Evolutionary conservation across 192 early-diverging fungal species (phyloP), one percentile per base, ranked within the genome.

Genomic region (Irineochytrium annulatum): DNA sequence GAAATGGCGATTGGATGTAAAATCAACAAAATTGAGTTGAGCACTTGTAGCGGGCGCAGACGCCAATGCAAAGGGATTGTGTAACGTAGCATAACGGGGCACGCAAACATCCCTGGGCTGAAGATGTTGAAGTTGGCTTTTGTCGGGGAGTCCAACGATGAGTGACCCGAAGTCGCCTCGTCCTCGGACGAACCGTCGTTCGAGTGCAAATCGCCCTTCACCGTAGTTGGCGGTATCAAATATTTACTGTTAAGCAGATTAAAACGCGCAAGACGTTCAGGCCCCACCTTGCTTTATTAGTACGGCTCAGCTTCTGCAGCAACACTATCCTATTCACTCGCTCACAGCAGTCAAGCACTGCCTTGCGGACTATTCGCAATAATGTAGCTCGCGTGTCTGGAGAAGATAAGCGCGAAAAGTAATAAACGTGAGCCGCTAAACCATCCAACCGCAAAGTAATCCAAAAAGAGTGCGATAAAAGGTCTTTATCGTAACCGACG

Each of bases 41-140:
- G 57, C 2, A 88, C 91, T 43, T 83, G 74, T 19, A 74, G 70
- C 1, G 87, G 81, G 44, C 76, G 75, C 41, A 93, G 71, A 19
- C 91, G 76, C 84, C 86, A 89, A 62, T 91, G 89, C 0, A 93
- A 51, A 2, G 86, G 80, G 63, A 91, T 89, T 4, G 57, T 58
- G 34, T 76, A 77, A 28, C 68, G 70, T 57, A 82, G 87, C 3
- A 91, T 81, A 5, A 82, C 56, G 0, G 79, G 78, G 44, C 90
- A 92, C 6, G 84, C 79, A 67, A 91, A 89, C 48, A 87, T 82
- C 2, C 86, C 87, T 8, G 35, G 70, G 55, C 4, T 59, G 62
- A 41, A 75, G 39, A 22, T n/a, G n/a, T n/a, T n/a, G 43, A 34
- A 3, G 37, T 57, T n/a, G 29, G 59, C 29, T 65, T 57, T 60